Percentiles rank a stretch among this genome's conserved stretches.
These are phyloP conservation scores for Saccharomycopsis lassenensis DNA, from an alignment of 805 yeast genomes.

Conservation along the genomic window DNA sequence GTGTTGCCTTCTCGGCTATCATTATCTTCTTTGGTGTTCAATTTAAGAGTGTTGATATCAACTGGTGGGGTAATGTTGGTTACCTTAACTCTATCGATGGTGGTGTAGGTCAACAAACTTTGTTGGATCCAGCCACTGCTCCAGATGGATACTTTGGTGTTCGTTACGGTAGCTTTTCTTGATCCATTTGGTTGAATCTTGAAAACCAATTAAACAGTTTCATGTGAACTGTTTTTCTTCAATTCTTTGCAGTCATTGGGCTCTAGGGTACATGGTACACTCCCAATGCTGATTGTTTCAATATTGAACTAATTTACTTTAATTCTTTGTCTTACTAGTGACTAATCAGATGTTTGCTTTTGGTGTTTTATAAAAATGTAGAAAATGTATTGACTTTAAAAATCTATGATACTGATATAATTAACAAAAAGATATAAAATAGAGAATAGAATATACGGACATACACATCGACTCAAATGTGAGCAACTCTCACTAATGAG, in stretches of 20 bases:
- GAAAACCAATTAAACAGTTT: too few relatives aligned
- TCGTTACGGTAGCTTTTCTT: constrained; percentile 6
- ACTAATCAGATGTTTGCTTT: too few relatives aligned
- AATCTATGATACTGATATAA: neutral
- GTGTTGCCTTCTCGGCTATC: constrained; percentile 49
- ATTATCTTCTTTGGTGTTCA: constrained; percentile 41
- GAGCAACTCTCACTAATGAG: constrained; percentile 29
- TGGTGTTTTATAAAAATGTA: too few relatives aligned
- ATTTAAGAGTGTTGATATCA: constrained; percentile 31
- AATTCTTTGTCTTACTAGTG: too few relatives aligned
- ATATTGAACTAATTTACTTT: too few relatives aligned
- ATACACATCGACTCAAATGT: too few relatives aligned
- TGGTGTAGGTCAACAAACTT: constrained; percentile 54
- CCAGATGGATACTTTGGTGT: constrained; percentile 28
- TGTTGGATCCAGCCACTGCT: constrained; percentile 19
- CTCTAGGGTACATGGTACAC: too few relatives aligned
- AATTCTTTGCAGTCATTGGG: too few relatives aligned
- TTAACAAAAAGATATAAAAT: neutral
- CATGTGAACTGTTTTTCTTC: too few relatives aligned
- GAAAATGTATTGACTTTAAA: constrained; percentile 2
- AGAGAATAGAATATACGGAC: neutral
- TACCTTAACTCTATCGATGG: constrained; percentile 32
- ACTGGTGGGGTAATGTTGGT: constrained; percentile 61
- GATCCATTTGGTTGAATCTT: neutral
- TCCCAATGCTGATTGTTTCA: too few relatives aligned